Base-by-base conservation (phyloP, 441 rosid species). In the Gossypium laxum region DNA sequence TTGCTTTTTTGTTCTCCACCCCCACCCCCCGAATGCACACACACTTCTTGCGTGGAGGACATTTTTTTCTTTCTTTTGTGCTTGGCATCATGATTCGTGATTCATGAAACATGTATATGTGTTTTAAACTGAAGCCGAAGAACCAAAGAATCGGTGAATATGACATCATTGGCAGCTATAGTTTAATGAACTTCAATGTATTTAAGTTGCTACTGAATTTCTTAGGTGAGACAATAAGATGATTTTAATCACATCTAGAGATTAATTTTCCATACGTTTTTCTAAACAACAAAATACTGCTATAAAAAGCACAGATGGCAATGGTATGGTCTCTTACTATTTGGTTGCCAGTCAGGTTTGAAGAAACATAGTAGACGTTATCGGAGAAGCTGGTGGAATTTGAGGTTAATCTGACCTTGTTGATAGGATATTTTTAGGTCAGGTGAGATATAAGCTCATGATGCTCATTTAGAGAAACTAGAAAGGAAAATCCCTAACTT, bases 101-200 rank as follows among this genome's bases (percentile, higher is more conserved):
- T 26, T 58, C 63, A 28, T 64, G 12, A 64, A 14, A 65, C 69
- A 65, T 43, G 3, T 41, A 45, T 45, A 43, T 64, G 32, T 45
- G 19, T 65, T 15, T 65, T 65, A 65, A 65, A 45, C 28, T n/a
- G 55, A 32, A 65, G 22, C 28, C 2, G 19, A 64, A 64, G 55
- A 65, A 45, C 28, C n/a, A 17, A 64, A 64, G 54, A 64, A 64
- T 43, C 1, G 2, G 5, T 43, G 69, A 22, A 45, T 10, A 0
- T 64, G 54, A 45, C 18, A 21, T 21, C 34, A 43, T 17, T 2
- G 1, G 19, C 10, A 5, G 26, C 68, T 14, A 52, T 64, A 43
- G 54, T 64, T 38, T 43, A 43, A 64, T 64, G 55, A 64, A 64
- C 55, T 45, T 65, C 18, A 18, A 64, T n/a, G 18, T 45, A 45